Evolutionary conservation across 1,284 basidiomycete genomes (phyloP).

Genomic region (Puccinia horiana): DNA sequence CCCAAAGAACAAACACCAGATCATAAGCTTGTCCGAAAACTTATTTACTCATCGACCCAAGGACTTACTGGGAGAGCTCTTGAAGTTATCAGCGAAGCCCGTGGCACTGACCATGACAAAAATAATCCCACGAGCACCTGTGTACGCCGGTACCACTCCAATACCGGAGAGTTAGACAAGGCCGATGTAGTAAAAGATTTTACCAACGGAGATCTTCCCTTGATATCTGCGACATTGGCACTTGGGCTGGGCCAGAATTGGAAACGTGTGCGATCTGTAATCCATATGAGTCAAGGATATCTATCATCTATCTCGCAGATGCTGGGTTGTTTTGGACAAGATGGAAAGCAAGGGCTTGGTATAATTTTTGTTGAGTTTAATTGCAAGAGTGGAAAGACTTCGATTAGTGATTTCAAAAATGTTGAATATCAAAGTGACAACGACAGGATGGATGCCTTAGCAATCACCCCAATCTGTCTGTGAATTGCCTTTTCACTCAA

Average conservation of each 20-base stretch:
- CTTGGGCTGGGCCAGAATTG: slow-evolving; percentile 15
- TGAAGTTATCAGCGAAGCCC: not conserved
- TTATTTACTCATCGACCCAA: not conserved
- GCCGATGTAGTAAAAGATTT: not conserved
- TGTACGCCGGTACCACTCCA: not conserved
- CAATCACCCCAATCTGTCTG: not conserved
- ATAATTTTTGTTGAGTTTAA: not conserved
- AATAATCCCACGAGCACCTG: not conserved
- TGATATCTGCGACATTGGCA: not conserved
- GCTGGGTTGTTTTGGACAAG: not conserved
- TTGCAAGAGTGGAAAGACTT: not conserved
- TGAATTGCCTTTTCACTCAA: not conserved
- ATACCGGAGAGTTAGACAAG: not conserved
- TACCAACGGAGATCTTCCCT: not conserved
- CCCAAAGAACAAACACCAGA: not conserved
- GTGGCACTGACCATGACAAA: not conserved
- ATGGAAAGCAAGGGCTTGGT: not conserved
- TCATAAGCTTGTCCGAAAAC: not conserved
- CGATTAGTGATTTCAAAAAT: not conserved
- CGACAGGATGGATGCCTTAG: not conserved
- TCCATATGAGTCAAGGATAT: not conserved
- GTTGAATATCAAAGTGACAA: not conserved
- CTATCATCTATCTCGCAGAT: not conserved
- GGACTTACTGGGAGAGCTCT: not conserved
- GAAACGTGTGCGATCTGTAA: not conserved